These are phyloP conservation scores for Baudoinia panamericana DNA, from an alignment of 495 filamentous ascomycete genomes.

Conservation along the genomic window DNA sequence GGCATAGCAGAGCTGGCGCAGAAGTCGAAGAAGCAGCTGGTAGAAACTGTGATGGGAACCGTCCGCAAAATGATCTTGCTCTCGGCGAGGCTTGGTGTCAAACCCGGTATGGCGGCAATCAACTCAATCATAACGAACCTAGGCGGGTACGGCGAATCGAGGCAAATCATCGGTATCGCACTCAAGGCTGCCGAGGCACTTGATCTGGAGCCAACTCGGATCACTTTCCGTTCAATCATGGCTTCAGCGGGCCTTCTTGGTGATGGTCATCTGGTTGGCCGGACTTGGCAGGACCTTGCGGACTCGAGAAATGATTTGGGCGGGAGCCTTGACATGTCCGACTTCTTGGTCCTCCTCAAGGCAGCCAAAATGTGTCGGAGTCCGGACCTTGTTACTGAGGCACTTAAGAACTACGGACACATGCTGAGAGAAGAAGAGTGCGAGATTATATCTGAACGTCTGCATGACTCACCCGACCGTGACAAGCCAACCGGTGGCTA, in stretches of 20 bases:
- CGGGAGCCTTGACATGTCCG: constrained; percentile 4
- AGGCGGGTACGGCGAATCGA: constrained; percentile 24
- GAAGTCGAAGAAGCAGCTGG: constrained; percentile 3
- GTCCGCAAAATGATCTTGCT: constrained; percentile 17
- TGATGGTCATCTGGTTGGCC: constrained; percentile 22
- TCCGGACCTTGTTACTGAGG: constrained; percentile 3
- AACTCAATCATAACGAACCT: constrained; percentile 30
- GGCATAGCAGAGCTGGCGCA: not conserved
- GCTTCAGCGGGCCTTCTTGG: constrained; percentile 25
- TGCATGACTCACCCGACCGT: not conserved
- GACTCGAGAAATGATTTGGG: not conserved
- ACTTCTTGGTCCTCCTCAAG: constrained; percentile 16
- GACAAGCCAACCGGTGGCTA: no score
- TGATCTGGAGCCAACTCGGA: constrained; percentile 20
- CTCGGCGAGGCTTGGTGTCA: constrained; percentile 19
- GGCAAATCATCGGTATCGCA: constrained; percentile 24
- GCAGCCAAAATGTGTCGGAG: not conserved
- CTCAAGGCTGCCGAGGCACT: constrained; percentile 23
- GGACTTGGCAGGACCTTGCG: constrained; percentile 16
- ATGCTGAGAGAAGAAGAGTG: not conserved
- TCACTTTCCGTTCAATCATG: constrained; percentile 29
- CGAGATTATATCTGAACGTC: not conserved
- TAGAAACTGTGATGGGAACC: constrained; percentile 16
- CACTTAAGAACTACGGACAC: not conserved
- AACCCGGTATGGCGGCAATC: constrained; percentile 23